These are phyloP conservation scores for Colletotrichum neosansevieriae DNA, from an alignment of 2,329 filamentous ascomycete species.

Conservation along the genomic window DNA sequence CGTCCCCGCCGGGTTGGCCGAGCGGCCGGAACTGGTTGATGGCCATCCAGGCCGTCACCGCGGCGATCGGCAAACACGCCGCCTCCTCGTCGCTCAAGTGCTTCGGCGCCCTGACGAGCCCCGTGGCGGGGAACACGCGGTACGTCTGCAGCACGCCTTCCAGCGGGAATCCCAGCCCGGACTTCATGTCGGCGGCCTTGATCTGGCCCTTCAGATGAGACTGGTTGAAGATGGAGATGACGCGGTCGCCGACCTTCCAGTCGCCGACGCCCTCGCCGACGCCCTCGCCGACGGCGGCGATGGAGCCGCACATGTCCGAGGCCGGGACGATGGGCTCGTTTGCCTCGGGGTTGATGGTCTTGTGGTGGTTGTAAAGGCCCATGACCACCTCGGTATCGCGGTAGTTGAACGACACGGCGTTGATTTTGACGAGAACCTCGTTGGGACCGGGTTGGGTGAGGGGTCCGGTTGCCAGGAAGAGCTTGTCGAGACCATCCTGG, in stretches of 20 bases:
- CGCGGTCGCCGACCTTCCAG: constrained; percentile 71
- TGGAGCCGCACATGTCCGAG: constrained; percentile 77
- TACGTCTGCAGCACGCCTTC: constrained; percentile 70
- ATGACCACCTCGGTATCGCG: constrained; percentile 69
- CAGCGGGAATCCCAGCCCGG: constrained; percentile 71
- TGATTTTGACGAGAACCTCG: constrained; percentile 64
- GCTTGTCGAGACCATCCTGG: constrained; percentile 67
- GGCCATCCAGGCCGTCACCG: constrained; percentile 74
- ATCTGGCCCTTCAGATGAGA: constrained; percentile 70
- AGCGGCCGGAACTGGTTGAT: constrained; percentile 70
- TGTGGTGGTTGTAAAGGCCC: constrained; percentile 76
- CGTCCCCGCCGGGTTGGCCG: constrained; percentile 60
- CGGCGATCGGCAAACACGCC: constrained; percentile 70
- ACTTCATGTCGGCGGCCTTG: constrained; percentile 64
- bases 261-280: constrained; percentile 48
- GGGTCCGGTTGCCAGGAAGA: constrained; percentile 57
- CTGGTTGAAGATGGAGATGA: constrained; percentile 74
- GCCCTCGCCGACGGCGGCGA: constrained; percentile 61
- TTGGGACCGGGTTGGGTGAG: constrained; percentile 61
- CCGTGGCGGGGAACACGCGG: constrained; percentile 68
- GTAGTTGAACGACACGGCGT: constrained; percentile 62
- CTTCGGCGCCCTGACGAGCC: constrained; percentile 66
- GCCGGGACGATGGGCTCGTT: constrained; percentile 68
- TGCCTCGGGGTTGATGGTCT: constrained; percentile 56
- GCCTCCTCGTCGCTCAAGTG: constrained; percentile 72